Percentiles rank a stretch among this genome's conserved stretches.
These are phyloP conservation scores for Xylaria polymorpha DNA, from an alignment of 2,329 filamentous ascomycete genomes.

Conservation along the genomic window DNA sequence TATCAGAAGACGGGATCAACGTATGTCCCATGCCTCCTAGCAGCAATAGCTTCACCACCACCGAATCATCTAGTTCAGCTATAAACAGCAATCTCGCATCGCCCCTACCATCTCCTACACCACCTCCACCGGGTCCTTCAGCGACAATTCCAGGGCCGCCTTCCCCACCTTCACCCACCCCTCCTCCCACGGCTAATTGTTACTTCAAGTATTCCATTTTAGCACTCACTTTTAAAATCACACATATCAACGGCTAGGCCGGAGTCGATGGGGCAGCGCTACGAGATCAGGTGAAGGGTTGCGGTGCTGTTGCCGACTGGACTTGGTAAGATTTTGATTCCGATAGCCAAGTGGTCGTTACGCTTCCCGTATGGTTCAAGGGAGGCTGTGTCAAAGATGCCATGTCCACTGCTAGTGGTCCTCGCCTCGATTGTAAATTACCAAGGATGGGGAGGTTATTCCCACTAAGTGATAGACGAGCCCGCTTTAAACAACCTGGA, in stretches of 20 bases:
- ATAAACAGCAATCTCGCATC: not conserved
- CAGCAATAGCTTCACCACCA: not conserved
- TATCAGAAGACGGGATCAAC: not conserved
- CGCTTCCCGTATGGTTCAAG: not conserved
- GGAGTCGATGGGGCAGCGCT: not conserved
- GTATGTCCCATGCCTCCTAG: not conserved
- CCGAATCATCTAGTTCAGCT: not conserved
- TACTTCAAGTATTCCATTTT: conserved; percentile 2
- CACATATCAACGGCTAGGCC: not conserved
- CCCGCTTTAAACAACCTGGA: not conserved
- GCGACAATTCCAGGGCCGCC: not conserved
- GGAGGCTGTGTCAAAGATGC: not conserved
- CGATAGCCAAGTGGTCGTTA: not conserved
- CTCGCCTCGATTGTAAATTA: not conserved
- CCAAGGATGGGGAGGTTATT: not conserved
- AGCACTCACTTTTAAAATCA: not conserved
- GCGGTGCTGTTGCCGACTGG: conserved; percentile 2
- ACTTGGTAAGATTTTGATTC: not conserved
- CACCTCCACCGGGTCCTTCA: not conserved
- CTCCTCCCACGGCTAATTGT: not conserved
- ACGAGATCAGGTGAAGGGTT: not conserved
- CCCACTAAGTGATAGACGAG: not conserved
- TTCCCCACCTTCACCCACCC: not conserved
- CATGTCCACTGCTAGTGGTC: not conserved
- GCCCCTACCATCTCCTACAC: not conserved